Evolutionary conservation across 2,329 filamentous ascomycete species (phyloP).

Genomic region (Monilinia vaccinii-corymbosi): DNA sequence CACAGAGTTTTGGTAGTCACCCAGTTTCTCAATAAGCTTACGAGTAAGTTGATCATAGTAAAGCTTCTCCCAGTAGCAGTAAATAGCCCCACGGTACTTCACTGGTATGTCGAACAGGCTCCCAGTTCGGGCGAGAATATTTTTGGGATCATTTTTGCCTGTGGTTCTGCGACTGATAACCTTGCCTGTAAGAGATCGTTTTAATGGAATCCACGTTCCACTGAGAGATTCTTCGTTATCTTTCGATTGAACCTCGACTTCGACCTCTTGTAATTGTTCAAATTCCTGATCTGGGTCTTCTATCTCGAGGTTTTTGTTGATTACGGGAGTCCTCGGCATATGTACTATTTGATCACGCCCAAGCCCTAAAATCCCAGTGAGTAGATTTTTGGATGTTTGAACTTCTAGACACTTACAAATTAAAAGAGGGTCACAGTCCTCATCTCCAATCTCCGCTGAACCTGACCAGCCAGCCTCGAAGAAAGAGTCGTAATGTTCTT

Average conservation of each 20-base stretch:
- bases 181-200: slow-evolving; percentile 22
- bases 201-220: slow-evolving; percentile 22
- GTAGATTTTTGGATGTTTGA: neutral
- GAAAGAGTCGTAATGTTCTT: slow-evolving; percentile 55
- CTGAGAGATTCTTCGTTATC: slow-evolving; percentile 18
- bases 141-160: slow-evolving; percentile 16
- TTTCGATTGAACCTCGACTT: slow-evolving; percentile 15
- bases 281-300: slow-evolving; percentile 26
- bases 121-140: slow-evolving; percentile 12
- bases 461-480: slow-evolving; percentile 34
- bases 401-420: slow-evolving; percentile 14
- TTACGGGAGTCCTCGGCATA: slow-evolving; percentile 19
- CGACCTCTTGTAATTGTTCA: slow-evolving; percentile 23
- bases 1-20: slow-evolving; percentile 18
- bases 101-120: slow-evolving; percentile 25
- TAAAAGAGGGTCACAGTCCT: slow-evolving; percentile 7
- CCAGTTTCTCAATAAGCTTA: slow-evolving; percentile 14
- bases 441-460: slow-evolving; percentile 6
- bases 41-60: slow-evolving; percentile 17
- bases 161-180: neutral
- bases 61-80: slow-evolving; percentile 25
- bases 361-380: slow-evolving; percentile 18
- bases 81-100: slow-evolving; percentile 24
- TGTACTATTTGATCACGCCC: slow-evolving; percentile 15
- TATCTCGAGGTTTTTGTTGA: slow-evolving; percentile 21